These are phyloP conservation scores for Fusarium concolor DNA, from an alignment of 2,329 filamentous ascomycete species.

Conservation along the genomic window DNA sequence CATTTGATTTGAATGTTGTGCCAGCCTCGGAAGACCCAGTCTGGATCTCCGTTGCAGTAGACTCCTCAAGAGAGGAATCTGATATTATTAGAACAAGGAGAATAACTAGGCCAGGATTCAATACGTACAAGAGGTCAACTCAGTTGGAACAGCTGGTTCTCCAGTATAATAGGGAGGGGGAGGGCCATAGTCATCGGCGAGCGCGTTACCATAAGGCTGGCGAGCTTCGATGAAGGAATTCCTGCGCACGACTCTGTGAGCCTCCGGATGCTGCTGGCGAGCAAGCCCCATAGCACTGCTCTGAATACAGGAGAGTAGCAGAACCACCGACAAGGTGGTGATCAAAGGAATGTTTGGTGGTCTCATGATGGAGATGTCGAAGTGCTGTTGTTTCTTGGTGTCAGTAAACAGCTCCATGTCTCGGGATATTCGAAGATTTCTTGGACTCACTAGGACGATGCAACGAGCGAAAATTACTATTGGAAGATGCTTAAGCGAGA, in stretches of 20 bases:
- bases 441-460: conserved; percentile 2
- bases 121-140: conserved; percentile 27
- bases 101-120: not conserved
- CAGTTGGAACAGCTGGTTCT: conserved; percentile 2
- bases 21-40: not conserved
- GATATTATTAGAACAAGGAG: conserved; percentile 13
- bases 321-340: conserved; percentile 49
- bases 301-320: conserved; percentile 41
- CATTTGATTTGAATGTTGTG: not conserved
- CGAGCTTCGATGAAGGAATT: conserved; percentile 22
- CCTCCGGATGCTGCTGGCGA: not conserved
- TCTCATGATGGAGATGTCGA: conserved; percentile 52
- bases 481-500: conserved; percentile 13
- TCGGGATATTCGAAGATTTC: not conserved
- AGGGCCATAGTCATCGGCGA: conserved; percentile 34
- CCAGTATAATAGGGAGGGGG: conserved; percentile 44
- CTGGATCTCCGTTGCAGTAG: conserved; percentile 4
- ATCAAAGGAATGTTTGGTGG: conserved; percentile 45
- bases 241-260: conserved; percentile 6
- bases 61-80: conserved; percentile 19
- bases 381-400: conserved; percentile 3
- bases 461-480: not conserved
- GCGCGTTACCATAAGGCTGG: conserved; percentile 11
- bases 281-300: conserved; percentile 16
- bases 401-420: conserved; percentile 6